Percentiles rank a stretch among this genome's conserved stretches.
phyloP scores from a whole-genome alignment of 306 rosid species.

The Trifolium repens region DNA sequence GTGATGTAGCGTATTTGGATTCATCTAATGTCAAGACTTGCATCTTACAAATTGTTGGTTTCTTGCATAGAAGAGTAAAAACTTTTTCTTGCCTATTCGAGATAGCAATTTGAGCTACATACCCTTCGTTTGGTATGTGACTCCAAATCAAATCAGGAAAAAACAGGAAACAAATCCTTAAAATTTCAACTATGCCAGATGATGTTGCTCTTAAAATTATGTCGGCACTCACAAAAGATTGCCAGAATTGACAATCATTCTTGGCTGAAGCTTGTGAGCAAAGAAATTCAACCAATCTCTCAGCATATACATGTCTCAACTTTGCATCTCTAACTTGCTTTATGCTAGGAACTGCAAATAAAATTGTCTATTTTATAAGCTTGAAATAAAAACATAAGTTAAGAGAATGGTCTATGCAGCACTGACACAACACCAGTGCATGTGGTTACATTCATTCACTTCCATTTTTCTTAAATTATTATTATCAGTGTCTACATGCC shows the following conservation, averaged over 20 bases:
- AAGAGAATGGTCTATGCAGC: conserved; percentile 11
- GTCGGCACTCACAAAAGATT: conserved; percentile 34
- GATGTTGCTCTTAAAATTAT: conserved; percentile 41
- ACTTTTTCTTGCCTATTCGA: conserved; percentile 53
- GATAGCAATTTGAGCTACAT: conserved; percentile 46
- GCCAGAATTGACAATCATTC: conserved; percentile 38
- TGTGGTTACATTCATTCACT: too few species aligned
- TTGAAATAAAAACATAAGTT: not conserved
- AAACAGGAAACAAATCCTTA: conserved; percentile 43
- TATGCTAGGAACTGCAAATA: conserved; percentile 56
- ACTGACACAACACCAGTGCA: not conserved
- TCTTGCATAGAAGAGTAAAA: conserved; percentile 47
- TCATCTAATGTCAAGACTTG: conserved; percentile 37
- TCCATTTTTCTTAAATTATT: not conserved
- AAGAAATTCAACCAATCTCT: conserved; percentile 46
- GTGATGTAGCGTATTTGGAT: conserved; percentile 53
- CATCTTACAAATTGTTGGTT: conserved; percentile 45
- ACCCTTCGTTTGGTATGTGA: conserved; percentile 42
- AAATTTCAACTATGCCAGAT: conserved; percentile 57
- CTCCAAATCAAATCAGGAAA: conserved; percentile 59
- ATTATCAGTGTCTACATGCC: not conserved
- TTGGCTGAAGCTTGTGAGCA: conserved; percentile 30
- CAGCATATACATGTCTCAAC: conserved; percentile 49
- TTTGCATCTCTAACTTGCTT: conserved; percentile 50
- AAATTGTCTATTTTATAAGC: conserved; percentile 15